A percentile compares a stretch with the other conserved stretches of the same genome.
phyloP scores from a whole-genome alignment of 2,329 filamentous ascomycete species.

The Rhinocladiella similis region DNA sequence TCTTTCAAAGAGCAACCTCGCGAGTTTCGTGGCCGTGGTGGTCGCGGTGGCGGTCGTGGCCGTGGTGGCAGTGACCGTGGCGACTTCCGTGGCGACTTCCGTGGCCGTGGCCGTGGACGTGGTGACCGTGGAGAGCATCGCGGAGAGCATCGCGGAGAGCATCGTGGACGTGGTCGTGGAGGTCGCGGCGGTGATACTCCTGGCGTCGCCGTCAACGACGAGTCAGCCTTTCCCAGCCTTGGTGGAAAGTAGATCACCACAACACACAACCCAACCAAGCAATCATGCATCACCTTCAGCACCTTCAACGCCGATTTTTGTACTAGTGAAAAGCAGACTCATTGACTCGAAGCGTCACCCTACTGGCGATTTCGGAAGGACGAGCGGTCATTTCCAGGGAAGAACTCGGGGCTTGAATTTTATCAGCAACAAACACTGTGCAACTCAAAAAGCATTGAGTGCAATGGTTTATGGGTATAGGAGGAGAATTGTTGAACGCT shows the following conservation, averaged over 20 bases:
- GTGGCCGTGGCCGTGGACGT: constrained; percentile 41
- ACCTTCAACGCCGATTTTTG: constrained; percentile 16
- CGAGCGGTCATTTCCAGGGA: constrained; percentile 17
- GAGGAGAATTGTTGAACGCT: constrained; percentile 26
- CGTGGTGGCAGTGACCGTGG: constrained; percentile 46
- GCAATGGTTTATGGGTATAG: constrained; percentile 15
- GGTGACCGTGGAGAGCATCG: constrained; percentile 47
- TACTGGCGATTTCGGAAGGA: constrained; percentile 15
- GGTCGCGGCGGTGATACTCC: constrained; percentile 31
- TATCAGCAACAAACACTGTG: constrained; percentile 3
- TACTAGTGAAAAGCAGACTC: constrained; percentile 22
- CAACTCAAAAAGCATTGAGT: constrained; percentile 19
- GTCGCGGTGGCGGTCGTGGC: constrained; percentile 50
- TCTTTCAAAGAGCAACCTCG: constrained; percentile 71
- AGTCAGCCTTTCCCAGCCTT: constrained; percentile 30
- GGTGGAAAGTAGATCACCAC: constrained; percentile 28
- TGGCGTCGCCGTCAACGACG: constrained; percentile 27
- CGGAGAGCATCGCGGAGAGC: constrained; percentile 47
- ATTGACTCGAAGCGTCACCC: constrained; percentile 15
- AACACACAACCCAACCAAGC: background rate
- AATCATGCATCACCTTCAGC: constrained; percentile 15
- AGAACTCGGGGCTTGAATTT: constrained; percentile 8
- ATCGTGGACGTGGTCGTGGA: constrained; percentile 38
- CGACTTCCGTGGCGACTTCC: constrained; percentile 39
- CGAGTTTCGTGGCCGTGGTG: constrained; percentile 46